Conservation (phyloP, 495 filamentous ascomycete species). For the Saxophila tyrrhenica region DNA sequence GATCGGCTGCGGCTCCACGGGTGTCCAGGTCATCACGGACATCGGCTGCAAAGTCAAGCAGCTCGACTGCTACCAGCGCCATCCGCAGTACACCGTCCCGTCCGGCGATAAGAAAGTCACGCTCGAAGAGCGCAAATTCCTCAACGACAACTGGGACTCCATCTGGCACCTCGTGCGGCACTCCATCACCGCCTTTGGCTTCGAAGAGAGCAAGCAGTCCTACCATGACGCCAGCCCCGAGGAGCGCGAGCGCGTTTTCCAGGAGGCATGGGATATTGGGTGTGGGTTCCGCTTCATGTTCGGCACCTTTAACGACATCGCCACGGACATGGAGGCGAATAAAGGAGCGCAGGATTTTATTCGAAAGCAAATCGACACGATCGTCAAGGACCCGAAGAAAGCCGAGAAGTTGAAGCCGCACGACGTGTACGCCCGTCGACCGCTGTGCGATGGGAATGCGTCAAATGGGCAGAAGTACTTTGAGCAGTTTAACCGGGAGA, state of each 20-base stretch:
- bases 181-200: slow-evolving; percentile 14
- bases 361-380: slow-evolving; percentile 12
- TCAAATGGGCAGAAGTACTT: slow-evolving; percentile 17
- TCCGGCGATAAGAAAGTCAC: slow-evolving; percentile 11
- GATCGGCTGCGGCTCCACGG: slow-evolving; percentile 19
- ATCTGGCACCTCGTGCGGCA: slow-evolving; percentile 10
- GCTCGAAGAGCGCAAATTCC: slow-evolving; percentile 2
- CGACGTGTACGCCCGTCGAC: slow-evolving; percentile 16
- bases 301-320: slow-evolving; percentile 16
- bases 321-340: slow-evolving; percentile 17
- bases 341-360: slow-evolving; percentile 14
- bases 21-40: slow-evolving; percentile 20
- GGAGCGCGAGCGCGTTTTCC: slow-evolving; percentile 13
- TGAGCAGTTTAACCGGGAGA: slow-evolving; percentile 20
- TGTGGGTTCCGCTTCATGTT: slow-evolving; percentile 17
- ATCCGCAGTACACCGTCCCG: slow-evolving; percentile 19
- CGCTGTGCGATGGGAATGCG: slow-evolving; percentile 15
- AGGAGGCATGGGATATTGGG: slow-evolving; percentile 11
- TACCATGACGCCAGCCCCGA: slow-evolving; percentile 11
- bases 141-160: slow-evolving; percentile 32
- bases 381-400: slow-evolving; percentile 20
- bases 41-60: slow-evolving; percentile 14
- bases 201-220: slow-evolving; percentile 14
- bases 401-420: slow-evolving; percentile 16
- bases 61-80: slow-evolving; percentile 21